Evolutionary conservation across 352 stramenopile species (phyloP).

Genomic region (Pythium dissotocum): DNA sequence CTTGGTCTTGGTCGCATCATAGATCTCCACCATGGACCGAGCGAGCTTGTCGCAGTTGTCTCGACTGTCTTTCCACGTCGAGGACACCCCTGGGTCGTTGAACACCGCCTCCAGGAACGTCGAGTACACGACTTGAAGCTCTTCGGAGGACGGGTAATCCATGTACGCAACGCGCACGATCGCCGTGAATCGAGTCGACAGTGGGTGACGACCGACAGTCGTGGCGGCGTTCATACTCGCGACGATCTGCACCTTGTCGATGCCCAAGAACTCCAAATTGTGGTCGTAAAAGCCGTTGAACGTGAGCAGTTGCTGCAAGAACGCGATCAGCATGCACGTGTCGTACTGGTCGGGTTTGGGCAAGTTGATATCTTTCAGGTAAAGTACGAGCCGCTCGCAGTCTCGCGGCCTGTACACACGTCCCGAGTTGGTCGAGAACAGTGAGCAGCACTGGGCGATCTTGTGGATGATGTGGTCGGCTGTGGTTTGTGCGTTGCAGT

Average conservation of each 20-base stretch:
- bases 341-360: constrained; percentile 94
- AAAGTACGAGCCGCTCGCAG: constrained; percentile 91
- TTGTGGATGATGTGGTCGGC: constrained; percentile 95
- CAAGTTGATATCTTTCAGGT: constrained; percentile 97
- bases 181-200: constrained; percentile 94
- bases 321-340: constrained; percentile 96
- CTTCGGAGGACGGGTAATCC: constrained; percentile 90
- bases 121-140: constrained; percentile 90
- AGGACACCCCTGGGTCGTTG: constrained; percentile 38
- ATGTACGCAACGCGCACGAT: constrained; percentile 93
- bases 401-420: constrained; percentile 93
- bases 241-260: constrained; percentile 95
- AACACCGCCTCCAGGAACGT: constrained; percentile 86
- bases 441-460: constrained; percentile 91
- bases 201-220: constrained; percentile 89
- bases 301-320: constrained; percentile 95
- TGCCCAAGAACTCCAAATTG: constrained; percentile 91
- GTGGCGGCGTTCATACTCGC: constrained; percentile 94
- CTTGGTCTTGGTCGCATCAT: constrained; percentile 84
- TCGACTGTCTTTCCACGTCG: constrained; percentile 51
- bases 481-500: constrained; percentile 95
- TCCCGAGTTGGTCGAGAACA: constrained; percentile 91
- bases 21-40: constrained; percentile 90
- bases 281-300: constrained; percentile 97
- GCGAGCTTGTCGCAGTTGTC: constrained; percentile 83